These are phyloP conservation scores for Theobroma cacao DNA, from an alignment of 345 rosid genomes.

Conservation along the genomic window DNA sequence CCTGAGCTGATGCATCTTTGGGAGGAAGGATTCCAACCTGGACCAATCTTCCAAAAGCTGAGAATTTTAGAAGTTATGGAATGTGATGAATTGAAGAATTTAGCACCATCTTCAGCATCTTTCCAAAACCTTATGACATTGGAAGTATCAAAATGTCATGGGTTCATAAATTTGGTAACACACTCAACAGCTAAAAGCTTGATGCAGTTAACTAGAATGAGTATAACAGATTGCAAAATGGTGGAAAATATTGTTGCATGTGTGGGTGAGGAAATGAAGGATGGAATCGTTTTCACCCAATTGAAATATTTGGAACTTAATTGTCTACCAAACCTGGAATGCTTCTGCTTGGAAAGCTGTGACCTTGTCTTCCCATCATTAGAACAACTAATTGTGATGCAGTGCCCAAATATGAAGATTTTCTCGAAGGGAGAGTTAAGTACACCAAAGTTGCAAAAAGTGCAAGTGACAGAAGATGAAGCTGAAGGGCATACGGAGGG, in stretches of 20 bases:
- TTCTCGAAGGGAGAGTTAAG: slow-evolving; percentile 15
- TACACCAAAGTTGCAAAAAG: slow-evolving; percentile 11
- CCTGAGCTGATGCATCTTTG: not conserved
- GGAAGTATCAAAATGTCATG: slow-evolving; percentile 6
- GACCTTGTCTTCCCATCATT: slow-evolving; percentile 10
- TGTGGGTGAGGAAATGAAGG: not conserved
- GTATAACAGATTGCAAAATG: slow-evolving; percentile 9
- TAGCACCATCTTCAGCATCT: not conserved
- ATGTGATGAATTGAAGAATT: not conserved
- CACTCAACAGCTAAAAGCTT: slow-evolving; percentile 15
- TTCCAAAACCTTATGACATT: slow-evolving; percentile 9
- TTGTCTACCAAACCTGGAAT: slow-evolving; percentile 5
- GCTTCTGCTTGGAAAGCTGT: not conserved
- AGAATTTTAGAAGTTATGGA: not conserved
- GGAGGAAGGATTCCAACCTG: not conserved
- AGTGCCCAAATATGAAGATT: slow-evolving; percentile 10
- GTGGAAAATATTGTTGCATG: slow-evolving; percentile 4
- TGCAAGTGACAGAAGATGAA: not conserved
- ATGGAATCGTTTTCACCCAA: slow-evolving; percentile 6
- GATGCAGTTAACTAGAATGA: slow-evolving; percentile 5
- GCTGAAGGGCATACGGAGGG: too few relatives aligned
- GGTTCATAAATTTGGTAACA: slow-evolving; percentile 3
- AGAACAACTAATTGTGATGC: slow-evolving; percentile 11
- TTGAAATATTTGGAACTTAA: slow-evolving; percentile 9
- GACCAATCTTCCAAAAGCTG: not conserved